Conservation (phyloP, 169 alveolate genomes). For the Eimeria maxima region DNA sequence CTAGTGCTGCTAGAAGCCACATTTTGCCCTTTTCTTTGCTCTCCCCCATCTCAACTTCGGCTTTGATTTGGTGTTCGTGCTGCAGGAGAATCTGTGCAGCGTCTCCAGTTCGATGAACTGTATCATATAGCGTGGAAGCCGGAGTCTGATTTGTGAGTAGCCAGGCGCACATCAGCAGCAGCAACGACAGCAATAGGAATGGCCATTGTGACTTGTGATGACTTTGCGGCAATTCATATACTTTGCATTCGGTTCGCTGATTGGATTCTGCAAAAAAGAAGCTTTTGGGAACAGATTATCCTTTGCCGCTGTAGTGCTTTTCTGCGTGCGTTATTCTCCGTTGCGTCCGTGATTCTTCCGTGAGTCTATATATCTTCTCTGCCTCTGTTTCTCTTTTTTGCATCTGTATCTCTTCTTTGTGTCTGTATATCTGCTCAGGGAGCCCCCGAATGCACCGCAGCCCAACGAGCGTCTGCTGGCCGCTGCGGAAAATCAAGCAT, state of each 20-base stretch:
- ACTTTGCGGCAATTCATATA: background rate
- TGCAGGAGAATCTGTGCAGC: slow-evolving; percentile 75
- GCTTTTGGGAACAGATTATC: no score
- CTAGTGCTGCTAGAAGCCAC: background rate
- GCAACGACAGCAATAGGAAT: slow-evolving; percentile 8
- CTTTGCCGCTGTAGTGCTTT: no score
- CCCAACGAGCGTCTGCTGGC: slow-evolving; percentile 73
- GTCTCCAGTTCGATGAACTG: slow-evolving; percentile 68
- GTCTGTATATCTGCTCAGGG: no score
- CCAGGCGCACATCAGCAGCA: slow-evolving; percentile 3
- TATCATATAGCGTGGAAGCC: slow-evolving; percentile 80
- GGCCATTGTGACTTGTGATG: background rate
- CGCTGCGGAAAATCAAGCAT: slow-evolving; percentile 41
- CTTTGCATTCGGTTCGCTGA: no score
- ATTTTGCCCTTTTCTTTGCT: background rate
- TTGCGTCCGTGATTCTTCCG: no score
- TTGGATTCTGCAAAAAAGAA: no score
- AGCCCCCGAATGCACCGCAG: slow-evolving; percentile 70
- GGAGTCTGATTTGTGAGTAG: slow-evolving; percentile 65
- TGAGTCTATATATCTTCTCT: no score
- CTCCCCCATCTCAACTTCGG: background rate
- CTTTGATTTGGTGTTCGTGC: background rate
- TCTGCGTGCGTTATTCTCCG: no score
- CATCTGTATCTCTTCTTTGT: background rate
- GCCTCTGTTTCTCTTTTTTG: no score